These are phyloP conservation scores for Voacanga thouarsii DNA, from an alignment of 257 asterid genomes.

Conservation along the genomic window DNA sequence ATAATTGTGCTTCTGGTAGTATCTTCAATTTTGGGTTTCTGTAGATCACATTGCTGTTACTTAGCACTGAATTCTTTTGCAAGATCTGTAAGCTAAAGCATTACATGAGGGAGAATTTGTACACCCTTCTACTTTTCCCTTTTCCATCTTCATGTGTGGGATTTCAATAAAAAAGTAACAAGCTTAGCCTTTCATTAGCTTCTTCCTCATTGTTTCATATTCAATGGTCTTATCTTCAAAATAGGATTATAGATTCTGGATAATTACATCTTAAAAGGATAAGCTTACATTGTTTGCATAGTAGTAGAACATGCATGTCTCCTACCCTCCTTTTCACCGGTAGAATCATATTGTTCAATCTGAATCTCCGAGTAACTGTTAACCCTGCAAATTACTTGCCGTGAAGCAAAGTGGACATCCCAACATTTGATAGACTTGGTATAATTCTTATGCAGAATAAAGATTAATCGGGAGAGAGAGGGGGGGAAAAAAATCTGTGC, in stretches of 20 bases:
- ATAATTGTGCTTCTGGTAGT: background rate
- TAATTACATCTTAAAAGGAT: background rate
- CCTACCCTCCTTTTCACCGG: background rate
- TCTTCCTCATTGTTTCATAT: background rate
- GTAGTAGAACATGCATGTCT: too few relatives aligned
- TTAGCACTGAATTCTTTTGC: background rate
- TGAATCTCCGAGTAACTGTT: background rate
- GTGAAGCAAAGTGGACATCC: background rate
- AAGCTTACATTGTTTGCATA: background rate
- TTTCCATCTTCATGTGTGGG: background rate
- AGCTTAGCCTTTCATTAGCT: background rate
- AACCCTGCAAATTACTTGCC: background rate
- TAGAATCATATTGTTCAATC: background rate
- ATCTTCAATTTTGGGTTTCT: background rate
- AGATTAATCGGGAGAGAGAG: background rate
- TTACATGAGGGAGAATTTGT: background rate
- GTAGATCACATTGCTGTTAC: background rate
- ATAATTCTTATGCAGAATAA: background rate
- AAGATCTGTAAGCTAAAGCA: background rate
- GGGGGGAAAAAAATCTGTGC: background rate
- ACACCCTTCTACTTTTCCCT: background rate
- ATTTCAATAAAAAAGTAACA: background rate
- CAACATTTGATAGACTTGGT: background rate
- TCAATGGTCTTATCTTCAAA: background rate
- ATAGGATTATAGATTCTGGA: background rate